phyloP scores from a whole-genome alignment of 1,284 basidiomycete species.

The Pholiota adiposa region DNA sequence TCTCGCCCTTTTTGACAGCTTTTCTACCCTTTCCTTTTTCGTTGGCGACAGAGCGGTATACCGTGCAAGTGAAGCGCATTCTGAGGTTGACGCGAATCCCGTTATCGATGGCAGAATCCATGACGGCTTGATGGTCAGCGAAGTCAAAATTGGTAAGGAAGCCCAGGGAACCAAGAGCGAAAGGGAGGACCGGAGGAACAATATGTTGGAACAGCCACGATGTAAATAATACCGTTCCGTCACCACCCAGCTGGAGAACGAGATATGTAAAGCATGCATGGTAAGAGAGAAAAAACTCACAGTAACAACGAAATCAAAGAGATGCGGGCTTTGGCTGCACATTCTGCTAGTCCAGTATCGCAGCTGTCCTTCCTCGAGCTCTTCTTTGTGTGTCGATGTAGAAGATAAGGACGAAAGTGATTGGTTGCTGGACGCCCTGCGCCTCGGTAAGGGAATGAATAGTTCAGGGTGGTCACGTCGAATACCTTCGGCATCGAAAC shows the following conservation, averaged over 20 bases:
- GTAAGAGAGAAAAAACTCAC: constrained; percentile 50
- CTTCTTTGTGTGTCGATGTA: constrained; percentile 43
- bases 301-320: constrained; percentile 98
- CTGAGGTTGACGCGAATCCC: constrained; percentile 97
- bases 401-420: constrained; percentile 58
- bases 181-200: constrained; percentile 96
- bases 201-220: constrained; percentile 99
- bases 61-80: constrained; percentile 99
- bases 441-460: constrained; percentile 78
- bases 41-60: constrained; percentile 86
- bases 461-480: constrained; percentile 87
- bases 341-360: constrained; percentile 98
- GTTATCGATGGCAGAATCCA: constrained; percentile 89
- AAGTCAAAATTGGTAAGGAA: constrained; percentile 99
- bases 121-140: constrained; percentile 82
- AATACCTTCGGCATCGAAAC: constrained; percentile 94
- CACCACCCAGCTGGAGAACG: constrained; percentile 92
- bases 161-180: constrained; percentile 97
- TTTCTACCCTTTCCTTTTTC: constrained; percentile 73
- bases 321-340: constrained; percentile 90
- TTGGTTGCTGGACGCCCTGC: constrained; percentile 71
- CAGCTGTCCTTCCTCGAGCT: constrained; percentile 83
- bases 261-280: constrained; percentile 18
- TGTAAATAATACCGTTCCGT: constrained; percentile 98
- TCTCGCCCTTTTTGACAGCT: constrained; percentile 89